Percentiles rank a stretch among this genome's conserved stretches.
These are phyloP conservation scores for Candida pseudoglaebosa DNA, from an alignment of 805 yeast species.

Conservation along the genomic window DNA sequence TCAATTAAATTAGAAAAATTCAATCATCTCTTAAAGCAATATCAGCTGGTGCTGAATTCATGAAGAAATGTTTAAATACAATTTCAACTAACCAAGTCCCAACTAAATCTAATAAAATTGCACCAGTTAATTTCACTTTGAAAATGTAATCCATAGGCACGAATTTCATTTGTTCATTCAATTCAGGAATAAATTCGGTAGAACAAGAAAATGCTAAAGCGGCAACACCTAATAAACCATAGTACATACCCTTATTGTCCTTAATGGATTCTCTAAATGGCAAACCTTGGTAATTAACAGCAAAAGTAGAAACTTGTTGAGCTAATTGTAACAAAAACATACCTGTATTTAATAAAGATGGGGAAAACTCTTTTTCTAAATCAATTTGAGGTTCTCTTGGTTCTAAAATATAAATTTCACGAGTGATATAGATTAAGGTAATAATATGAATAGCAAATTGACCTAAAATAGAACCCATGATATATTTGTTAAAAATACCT, in stretches of 20 bases:
- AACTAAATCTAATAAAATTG: slow-evolving; percentile 72
- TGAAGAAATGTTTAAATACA: slow-evolving; percentile 76
- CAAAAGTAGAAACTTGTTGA: slow-evolving; percentile 96
- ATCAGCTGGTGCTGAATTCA: slow-evolving; percentile 90
- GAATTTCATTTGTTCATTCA: slow-evolving; percentile 87
- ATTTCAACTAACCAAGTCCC: slow-evolving; percentile 76
- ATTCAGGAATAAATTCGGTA: slow-evolving; percentile 91
- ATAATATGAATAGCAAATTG: slow-evolving; percentile 92
- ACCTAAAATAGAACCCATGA: slow-evolving; percentile 96
- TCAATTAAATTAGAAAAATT: neutral
- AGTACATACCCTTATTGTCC: slow-evolving; percentile 95
- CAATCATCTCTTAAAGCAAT: slow-evolving; percentile 55
- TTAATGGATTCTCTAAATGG: slow-evolving; percentile 90
- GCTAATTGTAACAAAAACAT: slow-evolving; percentile 91
- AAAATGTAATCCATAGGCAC: slow-evolving; percentile 78
- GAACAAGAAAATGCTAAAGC: slow-evolving; percentile 86
- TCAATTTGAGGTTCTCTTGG: slow-evolving; percentile 91
- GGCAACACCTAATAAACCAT: slow-evolving; percentile 88
- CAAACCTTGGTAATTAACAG: slow-evolving; percentile 94
- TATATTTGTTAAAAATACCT: slow-evolving; percentile 90
- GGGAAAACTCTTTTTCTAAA: slow-evolving; percentile 80
- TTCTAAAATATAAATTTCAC: slow-evolving; percentile 79
- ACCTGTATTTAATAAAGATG: slow-evolving; percentile 92
- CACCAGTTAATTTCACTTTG: slow-evolving; percentile 70
- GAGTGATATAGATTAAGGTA: slow-evolving; percentile 77